phyloP scores from a whole-genome alignment of 2,329 filamentous ascomycete genomes.

The Rutstroemia sp. region DNA sequence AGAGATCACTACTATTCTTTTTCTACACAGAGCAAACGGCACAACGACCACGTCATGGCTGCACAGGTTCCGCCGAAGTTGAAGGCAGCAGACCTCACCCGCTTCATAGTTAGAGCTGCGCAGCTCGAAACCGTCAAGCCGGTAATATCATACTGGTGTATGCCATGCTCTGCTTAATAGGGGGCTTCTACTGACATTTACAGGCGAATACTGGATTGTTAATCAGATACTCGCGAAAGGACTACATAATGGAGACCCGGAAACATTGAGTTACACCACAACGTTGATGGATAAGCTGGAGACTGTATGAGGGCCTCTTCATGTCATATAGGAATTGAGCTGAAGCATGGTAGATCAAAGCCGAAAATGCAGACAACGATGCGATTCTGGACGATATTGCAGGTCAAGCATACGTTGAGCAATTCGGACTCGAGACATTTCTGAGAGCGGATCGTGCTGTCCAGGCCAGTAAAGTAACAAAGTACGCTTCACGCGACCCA shows the following conservation, averaged over 20 bases:
- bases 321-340: background rate
- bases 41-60: slow-evolving; percentile 49
- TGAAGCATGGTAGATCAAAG: slow-evolving; percentile 50
- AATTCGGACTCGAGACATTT: slow-evolving; percentile 87
- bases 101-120: slow-evolving; percentile 74
- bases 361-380: slow-evolving; percentile 67
- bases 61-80: slow-evolving; percentile 63
- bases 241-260: slow-evolving; percentile 71
- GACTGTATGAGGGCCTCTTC: slow-evolving; percentile 39
- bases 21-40: background rate
- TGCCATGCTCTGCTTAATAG: slow-evolving; percentile 30
- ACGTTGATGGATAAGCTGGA: slow-evolving; percentile 88
- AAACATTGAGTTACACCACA: slow-evolving; percentile 74
- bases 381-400: slow-evolving; percentile 78
- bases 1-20: background rate
- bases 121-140: slow-evolving; percentile 83
- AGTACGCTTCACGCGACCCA: slow-evolving; percentile 49
- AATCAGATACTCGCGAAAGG: slow-evolving; percentile 80
- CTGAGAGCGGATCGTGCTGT: slow-evolving; percentile 76
- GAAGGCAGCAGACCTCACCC: slow-evolving; percentile 72
- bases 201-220: slow-evolving; percentile 86
- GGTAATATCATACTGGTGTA: slow-evolving; percentile 93
- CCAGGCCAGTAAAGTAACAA: slow-evolving; percentile 74
- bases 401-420: slow-evolving; percentile 86
- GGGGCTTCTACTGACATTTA: slow-evolving; percentile 19